Evolutionary conservation across 176 grass and related monocot genomes (phyloP).

Genomic region (Carex parvula): DNA sequence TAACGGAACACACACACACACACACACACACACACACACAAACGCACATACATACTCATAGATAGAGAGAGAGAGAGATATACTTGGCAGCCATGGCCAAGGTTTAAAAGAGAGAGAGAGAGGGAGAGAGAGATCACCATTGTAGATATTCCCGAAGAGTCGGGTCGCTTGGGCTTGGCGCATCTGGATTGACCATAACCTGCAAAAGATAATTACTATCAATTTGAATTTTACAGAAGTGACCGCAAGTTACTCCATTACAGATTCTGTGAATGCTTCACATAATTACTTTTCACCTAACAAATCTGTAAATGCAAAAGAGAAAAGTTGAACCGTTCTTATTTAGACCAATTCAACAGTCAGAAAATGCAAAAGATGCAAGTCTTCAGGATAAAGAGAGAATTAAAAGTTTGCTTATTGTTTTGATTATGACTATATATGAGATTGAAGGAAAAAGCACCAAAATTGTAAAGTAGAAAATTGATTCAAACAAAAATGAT

Average conservation of each 20-base stretch:
- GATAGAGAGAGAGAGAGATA: not conserved
- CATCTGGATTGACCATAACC: slow-evolving; percentile 51
- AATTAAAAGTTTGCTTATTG: not conserved
- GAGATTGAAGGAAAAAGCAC: not conserved
- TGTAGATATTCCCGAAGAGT: slow-evolving; percentile 38
- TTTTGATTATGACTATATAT: not conserved
- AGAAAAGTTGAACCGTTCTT: not conserved
- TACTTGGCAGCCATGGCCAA: too few relatives aligned
- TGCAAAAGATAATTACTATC: slow-evolving; percentile 8
- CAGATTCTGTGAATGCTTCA: not conserved
- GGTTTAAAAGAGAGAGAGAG: not conserved
- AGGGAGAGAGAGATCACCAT: slow-evolving; percentile 20
- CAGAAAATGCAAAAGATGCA: not conserved
- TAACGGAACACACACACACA: not conserved
- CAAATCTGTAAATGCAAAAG: not conserved
- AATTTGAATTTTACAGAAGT: not conserved
- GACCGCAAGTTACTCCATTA: not conserved
- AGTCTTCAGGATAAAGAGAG: not conserved
- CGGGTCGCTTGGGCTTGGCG: slow-evolving; percentile 44
- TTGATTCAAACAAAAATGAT: not conserved
- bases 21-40: not conserved
- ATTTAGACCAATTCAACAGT: not conserved
- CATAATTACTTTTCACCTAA: not conserved
- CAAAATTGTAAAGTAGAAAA: not conserved
- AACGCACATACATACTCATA: not conserved